phyloP scores from a whole-genome alignment of 495 filamentous ascomycete genomes.

The Amniculicola lignicola region DNA sequence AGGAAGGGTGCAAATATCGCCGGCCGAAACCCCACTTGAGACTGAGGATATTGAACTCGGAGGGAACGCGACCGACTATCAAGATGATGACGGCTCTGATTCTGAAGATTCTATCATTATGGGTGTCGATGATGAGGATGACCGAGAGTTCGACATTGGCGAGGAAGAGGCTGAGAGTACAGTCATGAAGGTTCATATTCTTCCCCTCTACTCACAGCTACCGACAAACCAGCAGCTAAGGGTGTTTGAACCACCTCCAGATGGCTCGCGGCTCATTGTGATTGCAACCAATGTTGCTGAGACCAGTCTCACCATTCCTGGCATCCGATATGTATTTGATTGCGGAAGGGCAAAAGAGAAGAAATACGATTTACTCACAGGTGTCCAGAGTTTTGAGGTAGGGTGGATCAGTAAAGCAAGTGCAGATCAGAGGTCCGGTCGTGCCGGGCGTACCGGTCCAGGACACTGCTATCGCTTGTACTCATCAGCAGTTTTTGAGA shows the following conservation, averaged over 20 bases:
- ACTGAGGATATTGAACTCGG: conserved; percentile 86
- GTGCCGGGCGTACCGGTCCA: conserved; percentile 91
- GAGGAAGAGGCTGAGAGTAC: conserved; percentile 46
- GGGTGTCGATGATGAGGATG: conserved; percentile 48
- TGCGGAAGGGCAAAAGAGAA: conserved; percentile 89
- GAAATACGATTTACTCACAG: conserved; percentile 75
- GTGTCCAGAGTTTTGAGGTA: conserved; percentile 92
- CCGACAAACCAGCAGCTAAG: conserved; percentile 87
- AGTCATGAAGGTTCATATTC: conserved; percentile 67
- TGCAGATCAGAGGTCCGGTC: conserved; percentile 86
- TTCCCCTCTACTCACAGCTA: conserved; percentile 92
- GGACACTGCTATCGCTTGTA: conserved; percentile 95
- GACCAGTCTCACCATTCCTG: conserved; percentile 93
- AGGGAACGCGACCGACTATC: conserved; percentile 31
- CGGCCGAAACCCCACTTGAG: conserved; percentile 75
- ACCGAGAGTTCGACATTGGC: conserved; percentile 59
- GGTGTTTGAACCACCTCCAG: conserved; percentile 87
- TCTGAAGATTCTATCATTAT: conserved; percentile 44
- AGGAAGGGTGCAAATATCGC: conserved; percentile 68
- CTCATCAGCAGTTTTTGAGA: conserved; percentile 89
- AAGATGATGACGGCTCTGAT: conserved; percentile 41
- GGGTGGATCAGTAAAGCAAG: conserved; percentile 98
- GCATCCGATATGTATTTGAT: conserved; percentile 94
- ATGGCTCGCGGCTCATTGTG: conserved; percentile 80
- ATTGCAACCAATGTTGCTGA: conserved; percentile 97